Evolutionary conservation across 202 grass and related monocot genomes (phyloP).

Genomic region (Setaria italica): DNA sequence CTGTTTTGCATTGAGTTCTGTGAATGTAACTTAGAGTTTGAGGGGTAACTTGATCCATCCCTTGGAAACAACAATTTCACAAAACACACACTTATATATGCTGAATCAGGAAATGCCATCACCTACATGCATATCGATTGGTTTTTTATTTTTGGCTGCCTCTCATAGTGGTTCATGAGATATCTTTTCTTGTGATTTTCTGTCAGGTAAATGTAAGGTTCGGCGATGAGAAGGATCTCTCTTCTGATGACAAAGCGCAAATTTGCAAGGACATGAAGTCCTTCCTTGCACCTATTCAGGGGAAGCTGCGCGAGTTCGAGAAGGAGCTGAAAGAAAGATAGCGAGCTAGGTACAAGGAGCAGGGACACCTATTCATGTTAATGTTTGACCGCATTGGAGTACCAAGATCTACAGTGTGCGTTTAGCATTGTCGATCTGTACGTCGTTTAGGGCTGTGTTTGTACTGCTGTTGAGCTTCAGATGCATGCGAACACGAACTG

Average conservation of each 20-base stretch:
- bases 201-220: conserved; percentile 62
- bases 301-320: conserved; percentile 57
- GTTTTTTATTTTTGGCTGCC: neutral
- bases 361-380: neutral
- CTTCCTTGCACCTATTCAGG: conserved; percentile 63
- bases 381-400: neutral
- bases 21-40: neutral
- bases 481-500: neutral
- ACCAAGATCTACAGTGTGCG: neutral
- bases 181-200: neutral
- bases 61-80: neutral
- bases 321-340: conserved; percentile 76
- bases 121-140: neutral
- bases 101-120: neutral
- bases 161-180: neutral
- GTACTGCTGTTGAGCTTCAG: neutral
- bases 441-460: too few species aligned
- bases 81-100: neutral
- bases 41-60: neutral
- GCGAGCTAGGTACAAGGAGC: neutral
- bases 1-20: neutral
- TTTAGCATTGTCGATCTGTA: neutral
- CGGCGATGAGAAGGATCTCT: conserved; percentile 55
- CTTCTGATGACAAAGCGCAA: conserved; percentile 38
- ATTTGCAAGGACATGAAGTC: conserved; percentile 68